A percentile compares a stretch with the other conserved stretches of the same genome.
These are phyloP conservation scores for Candida qinlingensis DNA, from an alignment of 805 yeast genomes.

Conservation along the genomic window DNA sequence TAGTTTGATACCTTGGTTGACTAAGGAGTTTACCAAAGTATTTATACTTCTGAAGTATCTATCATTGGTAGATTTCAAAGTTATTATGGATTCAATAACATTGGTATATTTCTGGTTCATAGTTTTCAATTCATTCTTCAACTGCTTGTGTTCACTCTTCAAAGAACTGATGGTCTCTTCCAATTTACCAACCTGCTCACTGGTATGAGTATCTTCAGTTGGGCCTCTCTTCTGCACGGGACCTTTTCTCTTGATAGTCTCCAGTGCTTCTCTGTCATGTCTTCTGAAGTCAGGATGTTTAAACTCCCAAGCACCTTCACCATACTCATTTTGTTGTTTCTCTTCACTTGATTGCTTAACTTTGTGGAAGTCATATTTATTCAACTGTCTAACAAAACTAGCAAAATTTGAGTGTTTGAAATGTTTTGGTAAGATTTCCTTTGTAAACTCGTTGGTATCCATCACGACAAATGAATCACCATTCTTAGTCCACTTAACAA, in stretches of 20 bases:
- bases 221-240: constrained; percentile 47
- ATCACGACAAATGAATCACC: constrained; percentile 87
- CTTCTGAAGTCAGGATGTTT: constrained; percentile 82
- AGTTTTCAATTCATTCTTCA: constrained; percentile 32
- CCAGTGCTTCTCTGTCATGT: constrained; percentile 73
- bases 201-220: constrained; percentile 18
- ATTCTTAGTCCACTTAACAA: constrained; percentile 80
- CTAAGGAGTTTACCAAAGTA: constrained; percentile 42
- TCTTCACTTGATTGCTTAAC: constrained; percentile 71
- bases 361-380: constrained; percentile 96
- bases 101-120: constrained; percentile 58
- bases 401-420: constrained; percentile 95
- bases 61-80: constrained; percentile 53
- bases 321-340: constrained; percentile 48
- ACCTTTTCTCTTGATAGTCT: constrained; percentile 80
- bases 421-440: constrained; percentile 82
- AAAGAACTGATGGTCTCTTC: constrained; percentile 15
- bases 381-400: constrained; percentile 88
- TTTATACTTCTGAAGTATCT: constrained; percentile 48
- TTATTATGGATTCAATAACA: constrained; percentile 54
- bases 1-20: constrained; percentile 59
- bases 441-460: constrained; percentile 87
- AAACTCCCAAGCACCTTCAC: constrained; percentile 91
- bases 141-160: constrained; percentile 28
- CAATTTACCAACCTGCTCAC: constrained; percentile 13